Evolutionary conservation across 2,329 filamentous ascomycete genomes (phyloP), one percentile per base, ranked within the genome.

Genomic region (Arthrobotrys megalospora): DNA sequence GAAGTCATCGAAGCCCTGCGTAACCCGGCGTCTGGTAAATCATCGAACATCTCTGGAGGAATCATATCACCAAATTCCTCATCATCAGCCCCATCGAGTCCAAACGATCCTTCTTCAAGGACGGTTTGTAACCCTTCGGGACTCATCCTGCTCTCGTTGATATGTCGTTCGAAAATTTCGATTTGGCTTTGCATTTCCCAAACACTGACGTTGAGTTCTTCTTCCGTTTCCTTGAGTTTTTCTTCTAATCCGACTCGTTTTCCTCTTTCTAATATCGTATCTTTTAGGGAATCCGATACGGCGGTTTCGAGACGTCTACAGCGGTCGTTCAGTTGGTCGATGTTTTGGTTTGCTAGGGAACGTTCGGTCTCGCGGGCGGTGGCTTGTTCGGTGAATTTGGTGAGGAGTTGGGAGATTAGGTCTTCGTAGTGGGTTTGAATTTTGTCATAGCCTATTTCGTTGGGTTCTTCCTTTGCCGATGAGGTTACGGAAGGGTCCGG

Each of bases 191-290:
- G 75, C 75, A 78, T 78, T 28, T 78, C 75, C 34, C 65, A 78
- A 7, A 78, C 75, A 38, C 75, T 78, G 47, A 78, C 75, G 45
- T 78, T 78, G n/a, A 78, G 67, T 21, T 78, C 75, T 28, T 78
- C 75, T 50, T 78, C 75, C 28, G 75, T 78, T 43, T 78, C 75
- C n/a, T 72, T 78, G 4, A 78, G 45, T 43, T 72, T 71, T 32
- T 78, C 67, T 24, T 78, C 75, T 34, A 78, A 55, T 7, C 75
- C 75, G 11, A 68, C 67, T 8, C 75, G 50, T 14, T 53, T 43
- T 6, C 60, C 60, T 28, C 75, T 67, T 53, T 78, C 75, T 12
- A 68, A 62, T 19, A 72, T 67, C n/a, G 66, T 78, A 53, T 78
- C 75, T 28, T 78, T 72, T 7, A 78, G 47, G 1, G 67, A 72